Conservation (phyloP, 2,329 filamentous ascomycete genomes). For the Lecanoromycetidae sp. region DNA sequence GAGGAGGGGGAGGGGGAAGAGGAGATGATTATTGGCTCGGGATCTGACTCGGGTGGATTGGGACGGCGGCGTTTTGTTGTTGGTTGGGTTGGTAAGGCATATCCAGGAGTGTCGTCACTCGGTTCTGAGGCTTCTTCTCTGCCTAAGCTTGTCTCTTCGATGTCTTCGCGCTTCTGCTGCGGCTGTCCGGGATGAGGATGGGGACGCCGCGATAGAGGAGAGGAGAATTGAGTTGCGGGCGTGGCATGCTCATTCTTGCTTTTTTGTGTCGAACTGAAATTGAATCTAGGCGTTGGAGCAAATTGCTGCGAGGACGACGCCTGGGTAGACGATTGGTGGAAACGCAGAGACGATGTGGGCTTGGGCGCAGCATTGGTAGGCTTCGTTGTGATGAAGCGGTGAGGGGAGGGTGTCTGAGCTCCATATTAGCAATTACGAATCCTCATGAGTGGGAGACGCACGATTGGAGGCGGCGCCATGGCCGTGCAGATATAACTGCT, state of each 20-base stretch:
- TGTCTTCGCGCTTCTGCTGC: conserved; percentile 8
- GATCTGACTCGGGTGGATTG: background rate
- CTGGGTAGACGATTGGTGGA: conserved; percentile 16
- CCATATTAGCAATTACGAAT: background rate
- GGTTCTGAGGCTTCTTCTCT: background rate
- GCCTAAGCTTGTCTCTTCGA: conserved; percentile 11
- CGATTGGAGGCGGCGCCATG: conserved; percentile 26
- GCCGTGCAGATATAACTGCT: background rate
- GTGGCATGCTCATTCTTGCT: background rate
- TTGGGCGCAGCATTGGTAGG: conserved; percentile 18
- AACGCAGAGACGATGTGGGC: conserved; percentile 22
- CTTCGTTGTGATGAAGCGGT: conserved; percentile 25
- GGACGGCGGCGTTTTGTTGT: conserved; percentile 9
- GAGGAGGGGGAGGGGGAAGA: conserved; percentile 4
- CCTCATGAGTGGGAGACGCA: conserved; percentile 14
- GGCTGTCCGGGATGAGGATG: background rate
- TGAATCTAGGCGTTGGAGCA: conserved; percentile 22
- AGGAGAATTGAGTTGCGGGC: conserved; percentile 5
- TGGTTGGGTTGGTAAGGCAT: background rate
- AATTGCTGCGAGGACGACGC: conserved; percentile 15
- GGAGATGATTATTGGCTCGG: conserved; percentile 12
- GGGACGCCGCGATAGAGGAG: conserved; percentile 10
- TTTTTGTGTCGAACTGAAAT: conserved; percentile 18
- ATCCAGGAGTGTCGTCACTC: background rate
- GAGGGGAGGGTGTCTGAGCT: conserved; percentile 28